Base-by-base conservation (phyloP, 2,329 filamentous ascomycete genomes). In the Torrubiella hemipterigena region DNA sequence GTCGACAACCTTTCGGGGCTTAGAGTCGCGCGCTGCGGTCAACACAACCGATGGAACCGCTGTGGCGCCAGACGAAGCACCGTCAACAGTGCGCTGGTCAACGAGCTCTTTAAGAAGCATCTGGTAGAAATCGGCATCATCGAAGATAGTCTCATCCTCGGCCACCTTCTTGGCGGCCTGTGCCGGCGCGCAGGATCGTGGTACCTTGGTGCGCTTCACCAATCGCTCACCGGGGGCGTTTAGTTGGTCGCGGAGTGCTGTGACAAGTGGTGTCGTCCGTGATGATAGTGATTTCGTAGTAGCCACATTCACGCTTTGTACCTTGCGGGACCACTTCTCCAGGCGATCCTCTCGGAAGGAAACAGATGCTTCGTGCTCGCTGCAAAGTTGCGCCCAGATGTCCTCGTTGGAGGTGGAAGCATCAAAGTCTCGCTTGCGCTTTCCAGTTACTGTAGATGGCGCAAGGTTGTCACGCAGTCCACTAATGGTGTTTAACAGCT, bases 121-220 rank as follows among this genome's bases (percentile, higher is more conserved):
- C 52, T 93, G 85, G 59, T 98, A 98, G 55, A 96, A 95, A 51
- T 93, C 78, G 9, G 83, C 84, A 46, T 98, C 91, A 51, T 96
- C 89, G 60, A 91, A 98, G 43, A 94, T 76, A 14, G 64, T 58
- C 2, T 55, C 51, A 46, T 77, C 75, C 42, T 78, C 68, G 8
- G 59, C 55, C 16, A 75, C 47, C 47, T 72, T 70, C 40, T 58
- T 59, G 18, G 66, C 65, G 1, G 69, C 67, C 44, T 89, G 82
- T 0, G 73, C 58, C 0, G 82, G 82, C 0, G 82, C 82, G 46
- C 82, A 87, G 2, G 81, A 86, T 14, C 83, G 74, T 10, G 82
- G 78, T 0, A 75, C 74, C 27, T 71, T 73, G 1, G 80, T 81
- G 27, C 76, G 73, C 47, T 73, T 75, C 39, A 83, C 52, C 2